Percentiles rank a stretch among this genome's conserved stretches.
Evolutionary conservation across 768 basidiomycete species (phyloP).

Genomic region (Trametes cubensis): DNA sequence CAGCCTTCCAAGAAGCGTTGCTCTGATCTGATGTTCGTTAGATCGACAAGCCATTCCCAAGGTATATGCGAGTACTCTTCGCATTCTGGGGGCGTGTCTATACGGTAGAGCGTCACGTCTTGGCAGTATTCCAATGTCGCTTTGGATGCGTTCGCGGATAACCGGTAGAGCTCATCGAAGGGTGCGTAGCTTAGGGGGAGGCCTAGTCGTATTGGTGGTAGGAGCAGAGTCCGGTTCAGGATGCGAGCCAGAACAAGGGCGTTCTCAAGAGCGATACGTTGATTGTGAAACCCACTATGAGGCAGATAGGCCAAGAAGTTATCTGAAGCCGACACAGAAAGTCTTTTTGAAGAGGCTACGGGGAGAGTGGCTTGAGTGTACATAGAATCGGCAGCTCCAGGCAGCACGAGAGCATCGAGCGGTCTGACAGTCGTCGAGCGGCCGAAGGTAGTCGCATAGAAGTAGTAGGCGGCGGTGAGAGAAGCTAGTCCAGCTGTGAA

Average conservation of each 20-base stretch:
- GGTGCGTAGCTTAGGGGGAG: conserved; percentile 45
- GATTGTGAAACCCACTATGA: conserved; percentile 85
- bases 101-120: conserved; percentile 38
- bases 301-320: conserved; percentile 75
- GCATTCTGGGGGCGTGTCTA: conserved; percentile 50
- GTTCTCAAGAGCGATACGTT: conserved; percentile 85
- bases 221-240: conserved; percentile 75
- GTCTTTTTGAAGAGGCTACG: background rate
- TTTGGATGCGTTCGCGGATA: conserved; percentile 45
- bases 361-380: background rate
- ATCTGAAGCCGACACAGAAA: conserved; percentile 24
- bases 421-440: background rate
- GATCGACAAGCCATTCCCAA: conserved; percentile 72
- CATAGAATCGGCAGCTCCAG: background rate
- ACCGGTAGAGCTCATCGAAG: conserved; percentile 26
- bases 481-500: conserved; percentile 20
- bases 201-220: conserved; percentile 77
- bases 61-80: conserved; percentile 57
- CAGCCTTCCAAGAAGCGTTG: conserved; percentile 53
- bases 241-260: conserved; percentile 71
- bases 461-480: conserved; percentile 25
- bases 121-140: conserved; percentile 56
- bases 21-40: conserved; percentile 40
- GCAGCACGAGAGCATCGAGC: background rate
- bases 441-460: conserved; percentile 1